Conservation (phyloP, 2,329 filamentous ascomycete genomes). For the Tolypocladium inflatum region DNA sequence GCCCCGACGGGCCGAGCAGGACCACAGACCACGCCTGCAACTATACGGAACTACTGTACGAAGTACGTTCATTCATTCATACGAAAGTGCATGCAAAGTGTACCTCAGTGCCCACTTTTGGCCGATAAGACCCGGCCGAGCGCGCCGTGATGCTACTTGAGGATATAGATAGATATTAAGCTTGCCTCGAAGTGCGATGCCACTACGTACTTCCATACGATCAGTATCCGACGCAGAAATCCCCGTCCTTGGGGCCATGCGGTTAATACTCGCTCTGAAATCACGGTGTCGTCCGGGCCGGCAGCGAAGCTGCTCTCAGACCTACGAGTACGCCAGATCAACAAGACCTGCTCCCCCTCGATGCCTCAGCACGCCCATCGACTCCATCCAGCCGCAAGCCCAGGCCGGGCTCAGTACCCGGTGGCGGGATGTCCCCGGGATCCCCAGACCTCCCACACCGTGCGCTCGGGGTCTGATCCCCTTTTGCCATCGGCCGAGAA, state of each 20-base stretch:
- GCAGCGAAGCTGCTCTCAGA: not conserved
- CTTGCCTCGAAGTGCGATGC: not conserved
- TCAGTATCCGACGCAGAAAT: not conserved
- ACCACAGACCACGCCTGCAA: not conserved
- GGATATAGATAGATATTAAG: too few relatives aligned
- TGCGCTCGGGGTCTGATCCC: not conserved
- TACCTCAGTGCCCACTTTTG: not conserved
- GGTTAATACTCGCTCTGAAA: not conserved
- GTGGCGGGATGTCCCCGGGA: not conserved
- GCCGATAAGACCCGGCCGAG: not conserved
- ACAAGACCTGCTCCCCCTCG: not conserved
- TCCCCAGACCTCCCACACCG: not conserved
- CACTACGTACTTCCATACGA: too few relatives aligned
- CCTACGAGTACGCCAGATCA: not conserved
- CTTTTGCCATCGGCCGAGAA: not conserved
- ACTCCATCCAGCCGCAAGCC: not conserved
- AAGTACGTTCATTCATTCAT: too few relatives aligned
- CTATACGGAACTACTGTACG: too few relatives aligned
- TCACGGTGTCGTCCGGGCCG: not conserved
- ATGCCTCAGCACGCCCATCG: too few relatives aligned
- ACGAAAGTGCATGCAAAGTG: not conserved
- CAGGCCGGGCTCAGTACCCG: not conserved
- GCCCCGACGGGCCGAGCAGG: not conserved
- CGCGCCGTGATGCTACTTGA: not conserved
- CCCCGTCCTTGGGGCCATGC: not conserved